Evolutionary conservation across 306 rosid genomes (phyloP).

Genomic region (Quercus bicolor): DNA sequence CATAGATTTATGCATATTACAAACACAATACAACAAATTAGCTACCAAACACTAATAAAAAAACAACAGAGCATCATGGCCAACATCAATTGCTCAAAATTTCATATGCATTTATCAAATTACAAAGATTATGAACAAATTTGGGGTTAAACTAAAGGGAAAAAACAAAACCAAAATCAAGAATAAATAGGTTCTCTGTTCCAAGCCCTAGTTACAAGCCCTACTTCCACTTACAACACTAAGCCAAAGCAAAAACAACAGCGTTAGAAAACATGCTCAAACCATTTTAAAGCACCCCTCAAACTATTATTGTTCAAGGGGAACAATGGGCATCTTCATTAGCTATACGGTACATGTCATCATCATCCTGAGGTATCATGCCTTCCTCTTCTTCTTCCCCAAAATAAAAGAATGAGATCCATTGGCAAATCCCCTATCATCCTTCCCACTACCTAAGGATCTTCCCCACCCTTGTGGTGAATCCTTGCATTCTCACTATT

Average conservation of each 20-base stretch:
- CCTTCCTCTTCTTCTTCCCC: constrained; percentile 80
- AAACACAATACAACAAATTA: no score
- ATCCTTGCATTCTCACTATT: background rate
- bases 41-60: no score
- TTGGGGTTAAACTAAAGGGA: no score
- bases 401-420: constrained; percentile 29
- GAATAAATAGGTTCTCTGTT: no score
- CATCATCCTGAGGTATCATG: constrained; percentile 49
- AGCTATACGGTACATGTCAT: constrained; percentile 4
- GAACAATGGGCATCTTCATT: constrained; percentile 7
- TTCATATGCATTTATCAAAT: no score
- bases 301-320: background rate
- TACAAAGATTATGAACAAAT: no score
- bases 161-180: no score
- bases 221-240: constrained; percentile 25
- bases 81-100: no score
- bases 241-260: constrained; percentile 13
- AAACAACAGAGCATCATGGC: no score
- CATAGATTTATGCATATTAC: no score
- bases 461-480: constrained; percentile 34
- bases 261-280: background rate
- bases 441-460: background rate
- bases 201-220: constrained; percentile 20
- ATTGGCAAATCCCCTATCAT: constrained; percentile 17
- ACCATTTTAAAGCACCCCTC: background rate